Evolutionary conservation across 495 filamentous ascomycete species (phyloP).

Genomic region (Xylaria cubensis): DNA sequence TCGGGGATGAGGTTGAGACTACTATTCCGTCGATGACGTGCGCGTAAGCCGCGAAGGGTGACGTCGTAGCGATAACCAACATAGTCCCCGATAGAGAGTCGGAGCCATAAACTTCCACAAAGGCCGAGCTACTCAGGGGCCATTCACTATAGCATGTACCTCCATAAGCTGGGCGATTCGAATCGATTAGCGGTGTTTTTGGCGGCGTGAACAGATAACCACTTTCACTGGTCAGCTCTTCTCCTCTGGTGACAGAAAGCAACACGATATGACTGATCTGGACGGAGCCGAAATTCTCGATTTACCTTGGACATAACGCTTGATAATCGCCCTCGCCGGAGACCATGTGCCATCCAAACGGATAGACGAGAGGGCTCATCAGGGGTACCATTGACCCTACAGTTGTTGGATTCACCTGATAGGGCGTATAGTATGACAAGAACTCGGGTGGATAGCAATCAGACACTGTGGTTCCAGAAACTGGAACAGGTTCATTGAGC

Average conservation of each 20-base stretch:
- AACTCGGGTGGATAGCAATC: constrained; percentile 40
- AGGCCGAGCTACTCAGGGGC: constrained; percentile 31
- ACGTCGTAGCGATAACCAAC: constrained; percentile 30
- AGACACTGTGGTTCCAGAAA: constrained; percentile 33
- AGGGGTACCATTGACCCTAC: constrained; percentile 28
- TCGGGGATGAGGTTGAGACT: constrained; percentile 26
- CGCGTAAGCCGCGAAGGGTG: constrained; percentile 31
- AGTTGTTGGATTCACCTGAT: constrained; percentile 16
- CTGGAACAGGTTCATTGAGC: constrained; percentile 35
- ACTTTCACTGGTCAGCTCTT: neutral
- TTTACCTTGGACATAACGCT: constrained; percentile 38
- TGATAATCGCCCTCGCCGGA: constrained; percentile 31
- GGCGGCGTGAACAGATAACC: constrained; percentile 23
- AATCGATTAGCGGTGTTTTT: constrained; percentile 16
- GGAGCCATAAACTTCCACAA: constrained; percentile 29
- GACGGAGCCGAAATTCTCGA: neutral
- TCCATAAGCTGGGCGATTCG: constrained; percentile 35
- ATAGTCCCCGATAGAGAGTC: constrained; percentile 25
- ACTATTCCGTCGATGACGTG: constrained; percentile 36
- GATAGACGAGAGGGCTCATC: constrained; percentile 37
- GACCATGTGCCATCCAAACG: constrained; percentile 27
- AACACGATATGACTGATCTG: neutral
- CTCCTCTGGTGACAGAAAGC: neutral
- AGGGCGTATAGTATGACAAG: constrained; percentile 24
- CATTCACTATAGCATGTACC: constrained; percentile 36